phyloP scores from a whole-genome alignment of 208 protist genomes.

The Herpetomonas samuelpessoai region DNA sequence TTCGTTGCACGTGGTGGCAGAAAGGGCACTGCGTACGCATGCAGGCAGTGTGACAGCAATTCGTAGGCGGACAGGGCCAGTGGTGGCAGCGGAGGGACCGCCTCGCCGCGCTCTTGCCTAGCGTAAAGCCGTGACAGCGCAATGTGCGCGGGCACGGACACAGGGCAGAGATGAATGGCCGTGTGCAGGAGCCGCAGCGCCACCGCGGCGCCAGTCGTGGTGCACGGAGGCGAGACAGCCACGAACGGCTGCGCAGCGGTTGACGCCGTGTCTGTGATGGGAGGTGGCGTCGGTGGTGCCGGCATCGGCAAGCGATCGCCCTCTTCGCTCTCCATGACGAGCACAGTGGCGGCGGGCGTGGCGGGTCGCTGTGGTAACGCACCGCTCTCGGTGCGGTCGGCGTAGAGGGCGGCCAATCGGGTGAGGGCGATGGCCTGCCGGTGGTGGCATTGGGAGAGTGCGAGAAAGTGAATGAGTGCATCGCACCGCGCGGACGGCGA shows the following conservation, averaged over 20 bases:
- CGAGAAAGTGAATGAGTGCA: conserved; percentile 1
- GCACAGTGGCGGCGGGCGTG: no score
- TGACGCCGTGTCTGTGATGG: no score
- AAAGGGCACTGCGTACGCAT: background rate
- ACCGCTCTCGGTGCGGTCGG: background rate
- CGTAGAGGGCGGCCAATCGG: conserved; percentile 9
- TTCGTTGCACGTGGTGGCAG: background rate
- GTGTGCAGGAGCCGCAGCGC: conserved; percentile 25
- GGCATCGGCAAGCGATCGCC: background rate
- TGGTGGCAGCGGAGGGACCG: background rate
- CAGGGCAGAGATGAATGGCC: conserved; percentile 17
- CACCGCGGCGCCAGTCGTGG: conserved; percentile 7
- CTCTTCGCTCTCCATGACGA: background rate
- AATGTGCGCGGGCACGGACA: conserved; percentile 17
- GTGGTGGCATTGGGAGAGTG: background rate
- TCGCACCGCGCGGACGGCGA: conserved; percentile 2
- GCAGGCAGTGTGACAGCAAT: background rate
- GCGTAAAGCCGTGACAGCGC: conserved; percentile 27
- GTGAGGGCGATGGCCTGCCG: conserved; percentile 6
- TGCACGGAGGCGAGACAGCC: no score
- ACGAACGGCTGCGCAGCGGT: no score
- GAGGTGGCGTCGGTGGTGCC: no score
- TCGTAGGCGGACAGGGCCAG: conserved; percentile 1
- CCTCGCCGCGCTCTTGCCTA: conserved; percentile 3
- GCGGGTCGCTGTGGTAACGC: background rate